Conservation (phyloP, 2,329 filamentous ascomycete genomes). For the Colletotrichum tamarilloi region DNA sequence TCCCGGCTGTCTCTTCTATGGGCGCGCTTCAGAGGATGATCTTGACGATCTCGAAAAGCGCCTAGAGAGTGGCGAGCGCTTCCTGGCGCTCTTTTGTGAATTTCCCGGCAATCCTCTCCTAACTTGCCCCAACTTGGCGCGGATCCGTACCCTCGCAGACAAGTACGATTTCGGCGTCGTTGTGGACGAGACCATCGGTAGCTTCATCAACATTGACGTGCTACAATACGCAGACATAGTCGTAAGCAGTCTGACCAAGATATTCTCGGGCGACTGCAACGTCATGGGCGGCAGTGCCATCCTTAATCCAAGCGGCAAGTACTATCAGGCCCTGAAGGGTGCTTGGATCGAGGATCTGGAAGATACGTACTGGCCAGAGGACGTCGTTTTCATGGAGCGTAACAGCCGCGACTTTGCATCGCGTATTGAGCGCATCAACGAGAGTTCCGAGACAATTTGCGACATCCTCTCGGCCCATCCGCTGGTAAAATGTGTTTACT, state of each 20-base stretch:
- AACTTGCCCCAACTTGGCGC: constrained; percentile 82
- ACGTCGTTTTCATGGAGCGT: constrained; percentile 92
- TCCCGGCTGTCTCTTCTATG: constrained; percentile 89
- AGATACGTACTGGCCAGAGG: constrained; percentile 94
- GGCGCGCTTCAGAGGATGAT: constrained; percentile 79
- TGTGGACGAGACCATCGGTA: constrained; percentile 96
- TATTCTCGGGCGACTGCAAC: constrained; percentile 97
- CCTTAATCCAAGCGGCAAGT: constrained; percentile 73
- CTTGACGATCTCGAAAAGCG: constrained; percentile 84
- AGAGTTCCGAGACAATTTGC: constrained; percentile 86
- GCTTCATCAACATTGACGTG: constrained; percentile 95
- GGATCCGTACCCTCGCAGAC: constrained; percentile 85
- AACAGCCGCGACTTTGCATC: constrained; percentile 93
- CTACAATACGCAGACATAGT: constrained; percentile 90
- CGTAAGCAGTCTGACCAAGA: constrained; percentile 94
- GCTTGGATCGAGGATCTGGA: constrained; percentile 77
- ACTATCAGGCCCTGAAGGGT: constrained; percentile 76
- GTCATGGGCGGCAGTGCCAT: constrained; percentile 91
- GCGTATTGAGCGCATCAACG: constrained; percentile 85
- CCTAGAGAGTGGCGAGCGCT: constrained; percentile 78
- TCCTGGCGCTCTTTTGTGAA: constrained; percentile 89
- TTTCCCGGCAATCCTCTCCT: constrained; percentile 94
- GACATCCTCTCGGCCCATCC: constrained; percentile 72
- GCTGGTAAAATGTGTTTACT: constrained; percentile 82
- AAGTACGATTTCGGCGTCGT: constrained; percentile 89